Evolutionary conservation across 345 rosid species (phyloP), one percentile per base, ranked within the genome.

Genomic region (Moringa oleifera): DNA sequence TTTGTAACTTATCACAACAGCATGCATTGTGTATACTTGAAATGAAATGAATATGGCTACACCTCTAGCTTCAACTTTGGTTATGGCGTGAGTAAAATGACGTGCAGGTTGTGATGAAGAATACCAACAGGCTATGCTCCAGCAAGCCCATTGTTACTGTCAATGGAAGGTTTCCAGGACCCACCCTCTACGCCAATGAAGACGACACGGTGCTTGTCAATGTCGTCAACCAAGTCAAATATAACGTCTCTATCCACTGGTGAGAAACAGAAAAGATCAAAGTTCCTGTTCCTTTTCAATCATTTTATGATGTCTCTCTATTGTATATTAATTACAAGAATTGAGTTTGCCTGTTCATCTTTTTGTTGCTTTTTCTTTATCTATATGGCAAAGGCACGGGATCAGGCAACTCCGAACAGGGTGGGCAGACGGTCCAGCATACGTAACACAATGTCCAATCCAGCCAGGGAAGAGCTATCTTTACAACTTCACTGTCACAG

Each of bases 381-480:
- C 12, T 7, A 9, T 41, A 11, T 41, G 6, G 47, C 12, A 31
- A 73, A 91, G 98, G 98, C 98, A 92, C 37, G 98, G 98, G 0
- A 23, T 92, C 41, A 71, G 83, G 58, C 98, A 92, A 58, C 53
- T 92, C 18, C 67, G 96, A 51, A 88, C 90, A 0, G 89, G 90
- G 0, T 93, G 98, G 98, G 89, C 98, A 2, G 98, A 93, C 68
- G 97, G 98, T 9, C 98, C 97, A 0, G 98, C 97, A 18, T 89
- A 81, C 75, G 85, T 89, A 4, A 92, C 95, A 3, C 98, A 92
- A 59, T 90, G 97, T 63, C 98, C 98, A 5, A 88, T 93, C 62
- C 97, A 73, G 74, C 73, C 97, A 0, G 83, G 90, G 51, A 91
- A 88, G 59, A 80, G 58, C 64, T 93, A 79, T 45, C 57, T 82